Evolutionary conservation across 495 filamentous ascomycete species (phyloP), one percentile per base, ranked within the genome.

Genomic region (Neurospora sp.): DNA sequence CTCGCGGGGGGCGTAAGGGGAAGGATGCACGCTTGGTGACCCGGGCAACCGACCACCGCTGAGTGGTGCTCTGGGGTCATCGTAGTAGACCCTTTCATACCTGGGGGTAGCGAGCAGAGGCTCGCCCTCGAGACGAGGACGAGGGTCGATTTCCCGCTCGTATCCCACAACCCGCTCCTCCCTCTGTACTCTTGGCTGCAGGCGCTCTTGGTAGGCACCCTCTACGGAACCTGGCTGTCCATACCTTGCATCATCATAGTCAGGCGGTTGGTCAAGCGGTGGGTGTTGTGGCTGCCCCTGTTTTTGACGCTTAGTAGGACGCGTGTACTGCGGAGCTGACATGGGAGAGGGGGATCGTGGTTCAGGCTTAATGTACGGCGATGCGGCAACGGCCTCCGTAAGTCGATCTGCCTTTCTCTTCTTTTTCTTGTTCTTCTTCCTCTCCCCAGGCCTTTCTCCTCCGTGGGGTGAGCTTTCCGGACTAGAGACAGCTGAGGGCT

Each of bases 261-360:
- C 80, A 38, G 82, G 69, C 77, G 80, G 75, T 35, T 85, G 82
- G 53, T 79, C 80, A 38, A 82, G 69, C 77, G 80, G 75, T 35
- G 35, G 35, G 35, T 78, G 77, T 31, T 81, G 84, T 73, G 87
- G 85, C 61, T 84, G 75, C 40, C 81, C 79, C 41, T 87, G 86
- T 73, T 86, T 85, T 65, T 87, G 82, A 59, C 86, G 82, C 74
- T 87, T 88, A 65, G 79, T 78, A 7, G 87, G 86, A 44, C 85
- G 82, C 47, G 83, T 78, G 69, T 84, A 84, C 40, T 82, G 84
- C 40, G 84, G 83, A 71, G 87, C 87, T 65, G 85, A 82, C 69
- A 93, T 85, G 16, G 91, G 92, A 22, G 93, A 93, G 3, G 93
- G 93, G 1, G 94, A 97, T 14, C 91, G 85, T 8, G 94, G 94